Percentiles rank a stretch among this genome's conserved stretches.
These are phyloP conservation scores for Erysimum cheiri DNA, from an alignment of 441 rosid species.

Conservation along the genomic window DNA sequence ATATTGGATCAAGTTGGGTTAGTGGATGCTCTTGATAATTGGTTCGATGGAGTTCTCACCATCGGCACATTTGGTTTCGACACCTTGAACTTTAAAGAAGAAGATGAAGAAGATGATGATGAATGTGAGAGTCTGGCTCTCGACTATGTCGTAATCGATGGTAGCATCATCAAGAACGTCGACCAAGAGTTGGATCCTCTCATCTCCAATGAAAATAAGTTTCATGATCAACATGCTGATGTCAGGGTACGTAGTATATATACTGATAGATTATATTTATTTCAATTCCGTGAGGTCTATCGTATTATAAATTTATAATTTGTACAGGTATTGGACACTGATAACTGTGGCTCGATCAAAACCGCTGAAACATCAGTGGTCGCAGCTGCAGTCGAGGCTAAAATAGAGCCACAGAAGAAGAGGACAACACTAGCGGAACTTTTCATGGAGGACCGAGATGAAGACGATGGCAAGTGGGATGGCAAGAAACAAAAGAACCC, in stretches of 20 bases:
- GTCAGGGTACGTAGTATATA: constrained; percentile 29
- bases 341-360: constrained; percentile 32
- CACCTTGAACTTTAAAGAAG: constrained; percentile 56
- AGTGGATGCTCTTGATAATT: constrained; percentile 69
- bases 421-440: constrained; percentile 86
- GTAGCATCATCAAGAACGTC: constrained; percentile 39
- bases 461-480: background rate
- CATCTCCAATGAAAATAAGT: constrained; percentile 49
- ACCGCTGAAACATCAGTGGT: constrained; percentile 12
- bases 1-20: constrained; percentile 67
- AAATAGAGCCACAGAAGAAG: constrained; percentile 48
- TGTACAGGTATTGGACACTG: constrained; percentile 28
- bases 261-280: background rate
- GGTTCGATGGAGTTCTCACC: constrained; percentile 82
- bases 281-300: background rate
- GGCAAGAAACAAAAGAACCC: constrained; percentile 37
- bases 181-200: constrained; percentile 68
- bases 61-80: constrained; percentile 94
- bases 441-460: constrained; percentile 67
- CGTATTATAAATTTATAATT: background rate
- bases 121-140: constrained; percentile 43
- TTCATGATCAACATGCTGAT: constrained; percentile 38
- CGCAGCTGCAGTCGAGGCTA: background rate
- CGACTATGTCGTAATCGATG: constrained; percentile 46
- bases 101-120: constrained; percentile 41